These are phyloP conservation scores for Chaetomium cochliodes DNA, from an alignment of 495 filamentous ascomycete genomes.

Conservation along the genomic window DNA sequence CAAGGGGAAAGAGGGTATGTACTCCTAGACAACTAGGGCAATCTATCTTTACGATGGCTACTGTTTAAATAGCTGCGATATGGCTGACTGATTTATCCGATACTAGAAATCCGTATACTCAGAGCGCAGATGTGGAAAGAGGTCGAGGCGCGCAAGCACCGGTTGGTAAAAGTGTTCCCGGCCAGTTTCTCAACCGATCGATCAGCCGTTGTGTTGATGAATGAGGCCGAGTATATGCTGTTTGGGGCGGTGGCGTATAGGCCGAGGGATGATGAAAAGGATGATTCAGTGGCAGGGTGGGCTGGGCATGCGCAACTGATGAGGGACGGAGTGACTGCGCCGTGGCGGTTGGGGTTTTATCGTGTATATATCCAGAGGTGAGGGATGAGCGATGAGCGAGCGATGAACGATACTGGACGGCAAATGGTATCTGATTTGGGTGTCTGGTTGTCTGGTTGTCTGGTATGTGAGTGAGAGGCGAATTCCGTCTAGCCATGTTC, in stretches of 20 bases:
- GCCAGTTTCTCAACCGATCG: conserved; percentile 24
- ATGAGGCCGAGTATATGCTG: conserved; percentile 38
- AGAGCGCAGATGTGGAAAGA: conserved; percentile 32
- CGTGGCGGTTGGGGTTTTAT: conserved; percentile 31
- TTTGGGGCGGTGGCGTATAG: conserved; percentile 32
- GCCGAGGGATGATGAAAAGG: conserved; percentile 22
- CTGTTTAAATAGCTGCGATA: neutral
- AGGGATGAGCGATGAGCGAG: too few relatives aligned
- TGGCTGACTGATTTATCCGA: neutral
- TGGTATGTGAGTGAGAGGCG: neutral
- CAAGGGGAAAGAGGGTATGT: conserved; percentile 35
- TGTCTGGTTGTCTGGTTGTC: too few relatives aligned
- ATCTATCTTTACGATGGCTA: neutral
- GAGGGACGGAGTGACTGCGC: conserved; percentile 19
- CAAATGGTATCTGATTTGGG: too few relatives aligned
- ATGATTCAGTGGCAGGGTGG: conserved; percentile 24
- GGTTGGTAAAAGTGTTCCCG: conserved; percentile 37
- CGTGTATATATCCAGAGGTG: conserved; percentile 33
- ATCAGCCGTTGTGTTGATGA: neutral
- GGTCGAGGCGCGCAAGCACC: conserved; percentile 35
- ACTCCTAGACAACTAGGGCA: too few relatives aligned
- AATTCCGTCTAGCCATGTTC: neutral
- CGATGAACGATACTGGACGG: too few relatives aligned
- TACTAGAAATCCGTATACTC: conserved; percentile 28
- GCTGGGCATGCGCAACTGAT: conserved; percentile 28